A percentile compares a stretch with the other conserved stretches of the same genome.
Evolutionary conservation across 1,284 basidiomycete species (phyloP).

Genomic region (Microbotryomycetes sp.): DNA sequence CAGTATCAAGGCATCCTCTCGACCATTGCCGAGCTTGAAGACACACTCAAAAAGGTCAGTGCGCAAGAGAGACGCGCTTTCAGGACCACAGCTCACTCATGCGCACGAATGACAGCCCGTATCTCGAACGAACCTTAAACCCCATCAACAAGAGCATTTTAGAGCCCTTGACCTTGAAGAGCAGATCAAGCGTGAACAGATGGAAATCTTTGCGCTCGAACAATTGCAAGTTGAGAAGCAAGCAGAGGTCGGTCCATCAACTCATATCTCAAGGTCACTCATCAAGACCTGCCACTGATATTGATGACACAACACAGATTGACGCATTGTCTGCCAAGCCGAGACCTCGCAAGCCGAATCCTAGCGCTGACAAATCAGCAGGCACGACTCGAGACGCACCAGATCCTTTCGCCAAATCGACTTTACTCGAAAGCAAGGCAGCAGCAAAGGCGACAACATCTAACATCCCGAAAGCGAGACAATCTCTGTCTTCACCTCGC

Average conservation of each 20-base stretch:
- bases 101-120: not conserved
- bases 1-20: constrained; percentile 33
- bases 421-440: not conserved
- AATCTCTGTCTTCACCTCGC: not conserved
- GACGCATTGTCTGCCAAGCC: not conserved
- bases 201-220: constrained; percentile 35
- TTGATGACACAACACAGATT: not conserved
- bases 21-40: constrained; percentile 30
- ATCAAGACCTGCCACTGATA: not conserved
- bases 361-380: too few species aligned
- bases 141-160: constrained; percentile 4
- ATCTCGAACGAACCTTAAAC: not conserved
- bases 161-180: constrained; percentile 28
- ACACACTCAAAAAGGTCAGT: constrained; percentile 23
- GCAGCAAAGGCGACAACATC: not conserved
- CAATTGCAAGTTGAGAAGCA: constrained; percentile 31
- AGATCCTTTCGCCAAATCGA: constrained; percentile 7
- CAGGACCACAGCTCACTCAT: too few species aligned
- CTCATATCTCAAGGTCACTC: not conserved
- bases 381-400: not conserved
- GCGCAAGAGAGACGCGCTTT: not conserved
- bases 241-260: constrained; percentile 13
- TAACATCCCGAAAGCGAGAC: not conserved
- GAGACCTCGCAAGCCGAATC: not conserved
- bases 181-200: constrained; percentile 34